phyloP scores from a whole-genome alignment of 108 stramenopile species.

The Seminavis robusta region DNA sequence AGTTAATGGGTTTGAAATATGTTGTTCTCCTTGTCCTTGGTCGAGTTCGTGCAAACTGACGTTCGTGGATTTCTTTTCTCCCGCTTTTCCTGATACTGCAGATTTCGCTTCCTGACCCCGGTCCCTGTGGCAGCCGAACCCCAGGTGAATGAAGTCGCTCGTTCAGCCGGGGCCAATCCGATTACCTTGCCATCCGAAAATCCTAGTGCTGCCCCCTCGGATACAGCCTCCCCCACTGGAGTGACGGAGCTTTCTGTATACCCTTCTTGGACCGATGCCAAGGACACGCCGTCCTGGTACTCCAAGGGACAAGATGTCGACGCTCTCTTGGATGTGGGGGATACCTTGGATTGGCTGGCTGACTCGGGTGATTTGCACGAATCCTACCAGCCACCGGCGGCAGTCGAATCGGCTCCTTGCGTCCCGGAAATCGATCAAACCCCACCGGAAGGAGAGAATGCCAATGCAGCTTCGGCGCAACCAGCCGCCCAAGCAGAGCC shows the following conservation, averaged over 20 bases:
- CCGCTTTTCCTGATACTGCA: conserved; percentile 20
- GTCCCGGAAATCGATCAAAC: neutral
- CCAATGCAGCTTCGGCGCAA: neutral
- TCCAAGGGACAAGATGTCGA: conserved; percentile 81
- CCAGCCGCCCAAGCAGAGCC: neutral
- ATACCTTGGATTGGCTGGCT: conserved; percentile 75
- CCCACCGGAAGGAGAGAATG: neutral
- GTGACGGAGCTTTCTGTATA: conserved; percentile 64
- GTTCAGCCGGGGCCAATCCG: conserved; percentile 66
- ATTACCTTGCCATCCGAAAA: conserved; percentile 47
- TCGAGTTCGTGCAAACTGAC: neutral
- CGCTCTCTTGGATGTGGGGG: conserved; percentile 75
- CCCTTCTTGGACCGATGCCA: conserved; percentile 79
- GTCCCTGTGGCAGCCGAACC: conserved; percentile 42
- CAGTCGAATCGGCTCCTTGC: neutral
- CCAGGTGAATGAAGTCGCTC: conserved; percentile 74
- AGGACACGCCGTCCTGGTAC: conserved; percentile 84
- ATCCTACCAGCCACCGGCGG: conserved; percentile 48
- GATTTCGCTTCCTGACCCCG: conserved; percentile 78
- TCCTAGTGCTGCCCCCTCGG: conserved; percentile 7
- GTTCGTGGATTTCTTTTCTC: conserved; percentile 8
- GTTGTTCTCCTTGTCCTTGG: neutral
- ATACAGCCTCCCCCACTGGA: conserved; percentile 63
- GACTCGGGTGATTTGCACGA: conserved; percentile 83
- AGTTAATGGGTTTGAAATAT: conserved; percentile 28